Evolutionary conservation across 2,329 filamentous ascomycete species (phyloP).

Genomic region (Colletotrichum melonis): DNA sequence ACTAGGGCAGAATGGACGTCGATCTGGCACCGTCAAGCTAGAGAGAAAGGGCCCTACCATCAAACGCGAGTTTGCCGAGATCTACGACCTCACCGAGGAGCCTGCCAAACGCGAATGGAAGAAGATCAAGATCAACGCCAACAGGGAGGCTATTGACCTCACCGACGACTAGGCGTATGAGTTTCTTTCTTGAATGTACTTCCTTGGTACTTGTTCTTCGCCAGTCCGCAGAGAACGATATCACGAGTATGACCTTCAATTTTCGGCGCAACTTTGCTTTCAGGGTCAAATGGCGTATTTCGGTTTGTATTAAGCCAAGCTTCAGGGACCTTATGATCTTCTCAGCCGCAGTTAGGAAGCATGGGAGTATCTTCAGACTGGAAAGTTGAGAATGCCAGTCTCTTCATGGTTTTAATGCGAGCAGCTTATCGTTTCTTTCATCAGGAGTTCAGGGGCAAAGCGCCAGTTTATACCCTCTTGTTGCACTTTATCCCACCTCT

Average conservation of each 20-base stretch:
- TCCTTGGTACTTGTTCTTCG: neutral
- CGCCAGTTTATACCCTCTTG: conserved; percentile 17
- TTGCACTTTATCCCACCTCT: neutral
- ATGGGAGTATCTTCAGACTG: neutral
- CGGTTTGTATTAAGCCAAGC: neutral
- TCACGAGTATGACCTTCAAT: neutral
- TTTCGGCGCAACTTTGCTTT: neutral
- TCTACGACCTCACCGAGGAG: conserved; percentile 31
- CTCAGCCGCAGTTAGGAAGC: neutral
- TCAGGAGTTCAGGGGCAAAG: conserved; percentile 17
- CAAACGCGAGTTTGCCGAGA: conserved; percentile 31
- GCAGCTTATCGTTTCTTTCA: neutral
- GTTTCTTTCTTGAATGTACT: neutral
- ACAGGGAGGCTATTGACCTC: conserved; percentile 33
- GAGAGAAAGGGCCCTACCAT: conserved; percentile 17
- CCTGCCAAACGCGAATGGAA: conserved; percentile 32
- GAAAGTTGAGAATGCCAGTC: neutral
- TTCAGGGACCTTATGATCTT: too few relatives aligned
- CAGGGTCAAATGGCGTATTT: too few relatives aligned
- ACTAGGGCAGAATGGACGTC: neutral
- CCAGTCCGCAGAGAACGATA: neutral
- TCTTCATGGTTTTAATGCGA: neutral
- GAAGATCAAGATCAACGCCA: conserved; percentile 29
- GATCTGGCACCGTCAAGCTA: conserved; percentile 21
- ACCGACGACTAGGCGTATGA: conserved; percentile 30